Evolutionary conservation across 768 basidiomycete genomes (phyloP), one percentile per base, ranked within the genome.

Genomic region (Boletus speciosus): DNA sequence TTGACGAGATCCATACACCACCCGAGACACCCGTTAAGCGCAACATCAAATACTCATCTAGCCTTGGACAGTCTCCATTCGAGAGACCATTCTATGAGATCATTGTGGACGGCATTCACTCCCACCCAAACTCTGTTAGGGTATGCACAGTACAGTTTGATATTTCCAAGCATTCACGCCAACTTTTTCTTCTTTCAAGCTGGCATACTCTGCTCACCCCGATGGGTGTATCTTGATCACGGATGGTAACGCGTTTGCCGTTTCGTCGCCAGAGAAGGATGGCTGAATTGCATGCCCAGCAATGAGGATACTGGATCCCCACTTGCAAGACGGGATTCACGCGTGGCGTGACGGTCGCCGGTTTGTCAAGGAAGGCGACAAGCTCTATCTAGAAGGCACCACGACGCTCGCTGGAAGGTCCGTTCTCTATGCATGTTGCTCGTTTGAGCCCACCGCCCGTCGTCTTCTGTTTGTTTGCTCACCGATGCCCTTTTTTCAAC

Each of bases 21-120:
- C 82, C 83, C 25, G 74, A 72, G 52, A 82, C 79, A 5, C 83
- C 82, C 2, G 46, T 65, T 16, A 64, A 68, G 31, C 59, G 60
- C 32, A 59, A 54, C 46, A 61, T 47, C 29, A 55, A 31, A 19
- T 56, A 61, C 1, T 46, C 52, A 59, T 79, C 78, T 7, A 68
- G 76, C 47, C 68, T 78, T 11, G 76, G 79, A 39, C 76, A 78
- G 60, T 46, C 64, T 37, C 64, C 70, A 21, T 83, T 84, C 72
- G 76, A 77, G 61, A 74, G 90, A 58, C 93, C 93, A 14, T 95
- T 83, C 70, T 96, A 90, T 63, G 91, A 87, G 50, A 74, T 95
- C 49, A 96, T 95, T 57, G 92, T 92, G 7, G 93, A 96, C 66
- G 93, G 93, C 1, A 83, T 93, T 50, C 93, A 96, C 66, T 89